Base-by-base conservation (phyloP, 768 basidiomycete genomes). In the Mycena pura region DNA sequence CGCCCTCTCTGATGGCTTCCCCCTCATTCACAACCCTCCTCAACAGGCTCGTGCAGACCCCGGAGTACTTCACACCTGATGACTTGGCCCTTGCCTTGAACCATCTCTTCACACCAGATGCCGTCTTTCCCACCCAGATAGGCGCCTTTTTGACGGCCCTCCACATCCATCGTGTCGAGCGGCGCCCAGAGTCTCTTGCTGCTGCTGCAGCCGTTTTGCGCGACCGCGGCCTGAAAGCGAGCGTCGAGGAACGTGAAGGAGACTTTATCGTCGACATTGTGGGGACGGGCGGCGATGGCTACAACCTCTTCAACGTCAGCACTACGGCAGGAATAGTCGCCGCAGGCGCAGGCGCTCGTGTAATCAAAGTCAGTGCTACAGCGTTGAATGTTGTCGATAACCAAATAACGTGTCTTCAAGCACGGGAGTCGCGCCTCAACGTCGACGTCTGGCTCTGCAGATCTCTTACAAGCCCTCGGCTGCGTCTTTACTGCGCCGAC, bases 291-390 rank as follows among this genome's bases (percentile, higher is more conserved):
- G 96, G 97, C 7, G 97, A 98, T 75, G 95, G 95, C 0, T 87
- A 95, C 74, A 92, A 98, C 70, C 89, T 96, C 0, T 98, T 95
- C 84, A 98, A 99, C 72, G 96, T 98, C 51, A 96, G 94, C 72
- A 98, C 96, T 1, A 90, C 93, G 2, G 96, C 96, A 3, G 96
- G 86, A 1, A 84, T 99, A 62, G 92, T 98, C 19, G 96, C 96
- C 27, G 95, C 95, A 22, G 96, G 96, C 14, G 92, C 95, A 7
- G 96, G 96, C 6, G 93, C 93, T 0, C 83, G 95, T 31, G 95
- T 99, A 2, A 86, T 94, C 73, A 98, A 99, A 82, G 95, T 93
- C 69, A 61, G 83, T 67, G 45, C 55, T 43, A 53, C 44, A 17
- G 48, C 10, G 24, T 14, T 52, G 28, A 22, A 40, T 61, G 52